Evolutionary conservation across 495 filamentous ascomycete species (phyloP).

Genomic region (Podospora pseudopauciseta): DNA sequence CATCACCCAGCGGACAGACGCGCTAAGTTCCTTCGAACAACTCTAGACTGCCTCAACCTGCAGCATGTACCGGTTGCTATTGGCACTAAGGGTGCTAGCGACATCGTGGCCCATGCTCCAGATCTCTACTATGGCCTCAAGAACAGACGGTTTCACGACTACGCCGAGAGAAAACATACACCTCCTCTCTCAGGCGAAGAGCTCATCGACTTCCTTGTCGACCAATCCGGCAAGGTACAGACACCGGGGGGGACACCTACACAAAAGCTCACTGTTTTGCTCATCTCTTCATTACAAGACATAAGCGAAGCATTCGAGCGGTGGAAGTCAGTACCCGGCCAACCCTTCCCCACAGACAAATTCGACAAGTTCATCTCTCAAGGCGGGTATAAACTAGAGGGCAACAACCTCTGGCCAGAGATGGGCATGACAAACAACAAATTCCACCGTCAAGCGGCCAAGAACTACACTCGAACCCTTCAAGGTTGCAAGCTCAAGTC

Average conservation of each 20-base stretch:
- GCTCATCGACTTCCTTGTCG: background rate
- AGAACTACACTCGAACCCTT: conserved; percentile 11
- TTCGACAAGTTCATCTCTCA: conserved; percentile 24
- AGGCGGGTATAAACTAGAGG: conserved; percentile 15
- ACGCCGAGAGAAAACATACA: background rate
- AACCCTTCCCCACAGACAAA: background rate
- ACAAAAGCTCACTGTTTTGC: conserved; percentile 16
- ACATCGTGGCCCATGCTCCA: background rate
- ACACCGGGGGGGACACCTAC: conserved; percentile 5
- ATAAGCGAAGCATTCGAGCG: conserved; percentile 18
- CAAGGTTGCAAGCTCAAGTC: conserved; percentile 7
- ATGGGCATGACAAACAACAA: conserved; percentile 18
- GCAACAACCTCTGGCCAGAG: background rate
- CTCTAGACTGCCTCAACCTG: conserved; percentile 14
- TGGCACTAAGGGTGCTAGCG: conserved; percentile 10
- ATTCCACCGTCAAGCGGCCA: conserved; percentile 1
- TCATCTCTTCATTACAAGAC: conserved; percentile 21
- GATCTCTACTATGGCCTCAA: conserved; percentile 19
- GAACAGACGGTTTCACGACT: conserved; percentile 14
- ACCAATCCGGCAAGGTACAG: background rate
- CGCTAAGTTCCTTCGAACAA: conserved; percentile 18
- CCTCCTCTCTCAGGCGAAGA: background rate
- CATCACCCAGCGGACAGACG: conserved; percentile 12
- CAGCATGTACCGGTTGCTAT: conserved; percentile 10
- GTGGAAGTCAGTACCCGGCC: background rate